Percentiles rank a stretch among this genome's conserved stretches.
phyloP scores from a whole-genome alignment of 2,329 filamentous ascomycete species.

The Hymenoscyphus repandus region DNA sequence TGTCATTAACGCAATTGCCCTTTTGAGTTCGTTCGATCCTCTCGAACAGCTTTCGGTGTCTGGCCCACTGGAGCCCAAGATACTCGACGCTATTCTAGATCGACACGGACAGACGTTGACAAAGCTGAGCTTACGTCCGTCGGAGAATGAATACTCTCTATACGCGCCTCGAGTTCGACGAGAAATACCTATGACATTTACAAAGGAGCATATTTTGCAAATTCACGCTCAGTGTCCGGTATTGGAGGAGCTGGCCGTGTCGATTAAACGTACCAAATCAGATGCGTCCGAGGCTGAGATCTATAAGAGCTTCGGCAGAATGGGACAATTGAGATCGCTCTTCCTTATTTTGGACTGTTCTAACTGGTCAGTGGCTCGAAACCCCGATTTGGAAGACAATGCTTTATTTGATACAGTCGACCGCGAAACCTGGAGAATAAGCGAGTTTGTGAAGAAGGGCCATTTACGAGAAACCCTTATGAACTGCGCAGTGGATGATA shows the following conservation, averaged over 20 bases:
- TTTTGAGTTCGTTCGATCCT: conserved; percentile 7
- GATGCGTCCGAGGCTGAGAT: conserved; percentile 5
- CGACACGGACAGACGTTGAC: conserved; percentile 9
- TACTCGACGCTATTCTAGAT: conserved; percentile 9
- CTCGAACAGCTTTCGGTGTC: conserved; percentile 9
- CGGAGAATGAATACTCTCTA: neutral
- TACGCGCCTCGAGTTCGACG: neutral
- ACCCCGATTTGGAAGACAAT: conserved; percentile 6
- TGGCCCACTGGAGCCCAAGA: conserved; percentile 8
- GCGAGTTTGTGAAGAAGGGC: conserved; percentile 2
- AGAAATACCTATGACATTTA: conserved; percentile 10
- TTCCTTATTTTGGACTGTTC: conserved; percentile 15
- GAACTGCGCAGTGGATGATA: conserved; percentile 11
- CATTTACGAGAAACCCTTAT: conserved; percentile 8
- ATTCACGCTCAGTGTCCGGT: conserved; percentile 9
- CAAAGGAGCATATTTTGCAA: conserved; percentile 8
- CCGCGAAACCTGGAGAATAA: neutral
- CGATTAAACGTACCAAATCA: conserved; percentile 10
- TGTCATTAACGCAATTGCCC: conserved; percentile 1
- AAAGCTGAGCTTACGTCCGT: conserved; percentile 7
- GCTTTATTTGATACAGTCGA: conserved; percentile 6
- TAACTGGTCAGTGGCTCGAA: conserved; percentile 6
- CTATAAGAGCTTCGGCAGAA: conserved; percentile 8
- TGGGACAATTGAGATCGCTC: conserved; percentile 7
- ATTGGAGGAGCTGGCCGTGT: conserved; percentile 7